These are phyloP conservation scores for Tylopilus intermedius DNA, from an alignment of 768 basidiomycete genomes.

Conservation along the genomic window DNA sequence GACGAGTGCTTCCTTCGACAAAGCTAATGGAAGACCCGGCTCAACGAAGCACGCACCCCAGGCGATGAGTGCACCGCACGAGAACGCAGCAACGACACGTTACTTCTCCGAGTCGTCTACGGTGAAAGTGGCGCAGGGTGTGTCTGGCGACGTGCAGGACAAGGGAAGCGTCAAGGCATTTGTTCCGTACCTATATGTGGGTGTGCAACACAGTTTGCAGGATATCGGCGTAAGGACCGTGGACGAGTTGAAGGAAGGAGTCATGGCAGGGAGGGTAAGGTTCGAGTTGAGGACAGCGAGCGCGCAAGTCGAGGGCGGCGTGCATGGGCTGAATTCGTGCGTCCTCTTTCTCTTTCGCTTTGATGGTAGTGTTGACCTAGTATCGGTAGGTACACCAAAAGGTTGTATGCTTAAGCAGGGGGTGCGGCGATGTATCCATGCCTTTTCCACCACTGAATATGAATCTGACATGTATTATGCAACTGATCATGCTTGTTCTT, in stretches of 20 bases:
- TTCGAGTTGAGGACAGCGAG: slow-evolving; percentile 94
- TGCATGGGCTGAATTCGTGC: slow-evolving; percentile 92
- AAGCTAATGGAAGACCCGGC: slow-evolving; percentile 24
- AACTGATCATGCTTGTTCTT: background rate
- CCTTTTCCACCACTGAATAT: too few relatives aligned
- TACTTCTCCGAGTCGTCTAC: slow-evolving; percentile 56
- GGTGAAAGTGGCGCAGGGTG: slow-evolving; percentile 95
- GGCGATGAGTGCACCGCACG: slow-evolving; percentile 47
- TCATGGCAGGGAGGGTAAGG: slow-evolving; percentile 60
- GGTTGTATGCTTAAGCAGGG: slow-evolving; percentile 41
- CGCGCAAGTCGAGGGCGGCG: slow-evolving; percentile 93
- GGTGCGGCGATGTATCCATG: background rate
- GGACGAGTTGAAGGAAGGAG: slow-evolving; percentile 59
- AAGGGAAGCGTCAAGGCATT: slow-evolving; percentile 94
- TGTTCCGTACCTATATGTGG: slow-evolving; percentile 76
- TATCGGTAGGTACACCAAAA: slow-evolving; percentile 48
- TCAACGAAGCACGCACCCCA: slow-evolving; percentile 45
- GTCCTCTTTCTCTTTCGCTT: slow-evolving; percentile 29
- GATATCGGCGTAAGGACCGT: slow-evolving; percentile 81
- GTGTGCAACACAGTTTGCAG: slow-evolving; percentile 91
- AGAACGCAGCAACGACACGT: slow-evolving; percentile 93
- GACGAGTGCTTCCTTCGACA: slow-evolving; percentile 22
- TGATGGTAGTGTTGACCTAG: slow-evolving; percentile 1
- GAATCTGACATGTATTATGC: background rate
- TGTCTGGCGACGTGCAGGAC: slow-evolving; percentile 94